phyloP scores from a whole-genome alignment of 1,284 basidiomycete genomes.

The Entoloma clypeatum region DNA sequence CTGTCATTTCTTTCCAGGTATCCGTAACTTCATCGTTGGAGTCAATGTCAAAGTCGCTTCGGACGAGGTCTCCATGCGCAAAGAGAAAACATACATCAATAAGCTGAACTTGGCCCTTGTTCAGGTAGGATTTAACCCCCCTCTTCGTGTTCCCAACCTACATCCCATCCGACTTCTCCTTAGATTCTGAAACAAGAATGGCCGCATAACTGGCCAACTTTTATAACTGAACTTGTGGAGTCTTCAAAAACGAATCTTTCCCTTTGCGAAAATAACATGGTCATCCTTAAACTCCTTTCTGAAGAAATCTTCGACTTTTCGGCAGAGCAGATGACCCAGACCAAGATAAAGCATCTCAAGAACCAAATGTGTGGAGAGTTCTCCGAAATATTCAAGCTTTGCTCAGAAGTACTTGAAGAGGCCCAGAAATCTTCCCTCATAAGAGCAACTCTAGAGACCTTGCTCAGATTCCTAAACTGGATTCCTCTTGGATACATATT shows the following conservation, averaged over 20 bases:
- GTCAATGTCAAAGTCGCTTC: constrained; percentile 91
- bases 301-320: constrained; percentile 99
- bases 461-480: constrained; percentile 98
- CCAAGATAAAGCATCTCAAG: constrained; percentile 97
- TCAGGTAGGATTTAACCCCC: constrained; percentile 53
- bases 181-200: constrained; percentile 99
- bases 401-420: constrained; percentile 94
- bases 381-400: constrained; percentile 93
- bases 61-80: constrained; percentile 82
- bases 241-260: constrained; percentile 96
- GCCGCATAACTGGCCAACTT: constrained; percentile 99
- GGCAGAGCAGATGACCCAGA: constrained; percentile 98
- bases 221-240: constrained; percentile 96
- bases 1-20: constrained; percentile 54
- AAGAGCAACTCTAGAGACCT: constrained; percentile 93
- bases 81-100: constrained; percentile 95
- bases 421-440: constrained; percentile 97
- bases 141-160: constrained; percentile 6
- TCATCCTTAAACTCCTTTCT: constrained; percentile 94
- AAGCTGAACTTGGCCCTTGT: constrained; percentile 97
- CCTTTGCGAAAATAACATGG: constrained; percentile 99
- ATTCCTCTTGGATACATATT: constrained; percentile 99
- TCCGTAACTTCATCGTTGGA: constrained; percentile 96
- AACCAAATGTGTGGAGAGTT: constrained; percentile 98
- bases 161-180: constrained; percentile 16